Percentiles rank a stretch among this genome's conserved stretches.
These are phyloP conservation scores for Aureobasidium sp. DNA, from an alignment of 2,329 filamentous ascomycete genomes.

Conservation along the genomic window DNA sequence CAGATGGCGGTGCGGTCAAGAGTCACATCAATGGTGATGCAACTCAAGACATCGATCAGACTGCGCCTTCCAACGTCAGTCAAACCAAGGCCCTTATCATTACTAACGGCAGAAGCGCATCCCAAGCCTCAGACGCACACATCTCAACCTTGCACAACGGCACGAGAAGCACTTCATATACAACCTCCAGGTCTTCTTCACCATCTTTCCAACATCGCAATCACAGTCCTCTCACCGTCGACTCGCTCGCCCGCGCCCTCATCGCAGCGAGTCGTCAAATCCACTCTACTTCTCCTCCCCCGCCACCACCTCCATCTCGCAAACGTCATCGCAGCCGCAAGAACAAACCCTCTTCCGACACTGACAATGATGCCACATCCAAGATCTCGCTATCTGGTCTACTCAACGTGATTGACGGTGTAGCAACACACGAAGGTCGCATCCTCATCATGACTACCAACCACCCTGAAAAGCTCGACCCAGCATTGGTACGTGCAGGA, in stretches of 20 bases:
- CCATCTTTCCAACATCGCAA: neutral
- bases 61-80: neutral
- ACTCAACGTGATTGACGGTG: constrained; percentile 76
- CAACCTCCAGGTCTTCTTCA: neutral
- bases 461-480: constrained; percentile 60
- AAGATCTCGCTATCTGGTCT: constrained; percentile 70
- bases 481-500: constrained; percentile 64
- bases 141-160: neutral
- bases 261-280: neutral
- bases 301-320: neutral
- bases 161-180: neutral
- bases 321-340: neutral
- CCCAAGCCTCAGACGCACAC: neutral
- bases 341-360: neutral
- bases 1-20: neutral
- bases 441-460: constrained; percentile 80
- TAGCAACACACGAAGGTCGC: constrained; percentile 68
- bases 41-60: neutral
- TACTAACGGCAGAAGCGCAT: neutral
- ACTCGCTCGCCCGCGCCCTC: constrained; percentile 7
- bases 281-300: neutral
- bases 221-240: neutral
- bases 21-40: neutral
- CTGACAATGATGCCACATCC: constrained; percentile 12
- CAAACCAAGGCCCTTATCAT: neutral